These are phyloP conservation scores for Euphorbia schlechtendalii DNA, from an alignment of 441 rosid species.

Conservation along the genomic window DNA sequence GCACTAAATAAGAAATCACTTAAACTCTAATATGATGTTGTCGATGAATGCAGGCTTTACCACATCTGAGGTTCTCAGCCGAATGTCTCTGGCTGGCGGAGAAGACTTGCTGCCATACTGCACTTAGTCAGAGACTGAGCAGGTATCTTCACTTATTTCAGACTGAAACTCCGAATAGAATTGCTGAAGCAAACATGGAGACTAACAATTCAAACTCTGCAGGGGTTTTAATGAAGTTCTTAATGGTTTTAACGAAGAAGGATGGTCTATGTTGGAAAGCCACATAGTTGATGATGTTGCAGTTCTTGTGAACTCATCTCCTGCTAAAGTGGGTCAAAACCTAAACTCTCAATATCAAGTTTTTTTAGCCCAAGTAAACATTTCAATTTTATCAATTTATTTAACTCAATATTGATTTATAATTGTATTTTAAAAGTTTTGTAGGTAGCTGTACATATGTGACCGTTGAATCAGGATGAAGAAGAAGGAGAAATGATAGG, in stretches of 20 bases:
- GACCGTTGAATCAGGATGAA: no score
- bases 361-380: no score
- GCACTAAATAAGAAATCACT: background rate
- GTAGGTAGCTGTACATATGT: no score
- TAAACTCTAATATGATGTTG: no score
- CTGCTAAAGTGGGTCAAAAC: slow-evolving; percentile 71
- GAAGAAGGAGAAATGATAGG: no score
- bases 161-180: no score
- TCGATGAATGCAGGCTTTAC: slow-evolving; percentile 49
- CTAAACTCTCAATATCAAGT: no score
- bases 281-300: slow-evolving; percentile 90
- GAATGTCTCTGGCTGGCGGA: slow-evolving; percentile 77
- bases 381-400: no score
- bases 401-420: no score
- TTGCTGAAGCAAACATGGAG: background rate
- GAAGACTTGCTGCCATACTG: slow-evolving; percentile 86
- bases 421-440: no score
- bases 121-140: slow-evolving; percentile 90
- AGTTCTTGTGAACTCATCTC: slow-evolving; percentile 81
- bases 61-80: slow-evolving; percentile 83
- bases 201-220: slow-evolving; percentile 15
- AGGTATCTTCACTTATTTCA: slow-evolving; percentile 29
- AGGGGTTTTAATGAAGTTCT: slow-evolving; percentile 97
- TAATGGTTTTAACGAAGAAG: slow-evolving; percentile 88
- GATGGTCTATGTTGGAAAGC: slow-evolving; percentile 85